Evolutionary conservation across 164 flowering plant species (phyloP), one percentile per base, ranked within the genome.

Genomic region (Macadamia tetraphylla): DNA sequence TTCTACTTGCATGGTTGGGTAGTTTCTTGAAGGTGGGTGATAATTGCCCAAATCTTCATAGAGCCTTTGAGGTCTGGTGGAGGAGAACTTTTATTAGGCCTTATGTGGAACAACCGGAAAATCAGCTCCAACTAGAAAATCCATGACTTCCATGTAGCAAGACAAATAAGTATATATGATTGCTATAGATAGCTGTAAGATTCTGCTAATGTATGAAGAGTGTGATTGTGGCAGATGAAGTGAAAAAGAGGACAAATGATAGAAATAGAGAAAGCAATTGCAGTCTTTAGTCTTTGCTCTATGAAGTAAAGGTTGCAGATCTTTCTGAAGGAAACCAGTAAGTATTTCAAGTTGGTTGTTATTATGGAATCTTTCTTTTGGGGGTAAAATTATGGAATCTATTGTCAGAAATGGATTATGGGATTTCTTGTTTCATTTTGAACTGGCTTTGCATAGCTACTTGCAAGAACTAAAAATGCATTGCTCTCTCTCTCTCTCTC

Each of bases 21-120:
- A 82, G 82, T 66, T 95, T 95, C 65, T 71, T 95, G 63, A 89
- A 86, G 75, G 81, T 79, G 0, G 99, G 99, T 14, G 96, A 92
- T 68, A 86, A 77, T 63, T 95, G 98, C 79, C 99, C 99, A 1
- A 95, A 95, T 84, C 93, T 95, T 72, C 93, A 88, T 70, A 81
- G 83, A 65, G 99, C 99, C 15, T 94, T 94, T 71, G 97, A 92
- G 83, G 98, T 94, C n/a, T 94, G 99, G 99, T 94, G 99, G 99
- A 81, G 98, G 59, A 80, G 98, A 71, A 83, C 99, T 31, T 94
- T 92, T 68, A 66, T 86, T 43, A 84, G 89, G 78, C 94, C 97
- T 9, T 83, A 82, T 63, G 67, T 73, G 29, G 88, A 84, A 44
- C 67, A 80, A 31, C 77, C 67, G 53, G 79, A 63, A 29, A 66